phyloP scores from a whole-genome alignment of 2,329 filamentous ascomycete species.

The Paraconiothyrium brasiliense region DNA sequence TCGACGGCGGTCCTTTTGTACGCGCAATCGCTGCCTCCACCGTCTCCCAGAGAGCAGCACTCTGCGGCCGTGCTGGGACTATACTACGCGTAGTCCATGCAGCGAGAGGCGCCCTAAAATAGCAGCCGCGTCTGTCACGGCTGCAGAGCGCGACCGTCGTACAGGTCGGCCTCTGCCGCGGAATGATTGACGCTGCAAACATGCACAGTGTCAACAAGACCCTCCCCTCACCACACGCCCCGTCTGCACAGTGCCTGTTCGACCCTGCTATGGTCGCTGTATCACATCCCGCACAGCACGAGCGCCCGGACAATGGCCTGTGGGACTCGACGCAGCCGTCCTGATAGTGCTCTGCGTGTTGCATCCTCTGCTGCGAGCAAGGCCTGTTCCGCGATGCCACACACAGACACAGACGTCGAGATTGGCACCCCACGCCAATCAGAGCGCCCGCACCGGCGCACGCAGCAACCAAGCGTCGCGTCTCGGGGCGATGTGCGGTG shows the following conservation, averaged over 20 bases:
- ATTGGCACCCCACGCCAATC: slow-evolving; percentile 29
- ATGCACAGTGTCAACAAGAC: not conserved
- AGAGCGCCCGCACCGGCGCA: slow-evolving; percentile 28
- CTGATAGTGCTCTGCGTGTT: not conserved
- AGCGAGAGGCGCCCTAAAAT: slow-evolving; percentile 4
- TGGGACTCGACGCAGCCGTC: not conserved
- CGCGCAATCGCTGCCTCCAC: slow-evolving; percentile 40
- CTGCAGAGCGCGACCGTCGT: not conserved
- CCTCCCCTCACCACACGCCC: not conserved
- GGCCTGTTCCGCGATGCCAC: not conserved
- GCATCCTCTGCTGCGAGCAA: not conserved
- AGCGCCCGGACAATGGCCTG: not conserved
- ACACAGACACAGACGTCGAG: not conserved
- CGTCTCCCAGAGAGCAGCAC: not conserved
- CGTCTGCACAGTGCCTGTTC: not conserved
- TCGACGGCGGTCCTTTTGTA: slow-evolving; percentile 35
- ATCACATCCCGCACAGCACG: not conserved
- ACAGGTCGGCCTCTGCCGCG: not conserved
- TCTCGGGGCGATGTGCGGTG: slow-evolving; percentile 20
- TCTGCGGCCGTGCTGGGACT: slow-evolving; percentile 9
- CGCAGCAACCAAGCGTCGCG: slow-evolving; percentile 1
- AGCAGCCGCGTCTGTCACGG: slow-evolving; percentile 9
- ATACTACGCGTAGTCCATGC: slow-evolving; percentile 19
- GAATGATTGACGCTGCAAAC: not conserved
- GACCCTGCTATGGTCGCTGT: not conserved